A percentile compares a stretch with the other conserved stretches of the same genome.
Conservation (phyloP, 1,284 basidiomycete genomes). For the Leucoagaricus sp. region DNA sequence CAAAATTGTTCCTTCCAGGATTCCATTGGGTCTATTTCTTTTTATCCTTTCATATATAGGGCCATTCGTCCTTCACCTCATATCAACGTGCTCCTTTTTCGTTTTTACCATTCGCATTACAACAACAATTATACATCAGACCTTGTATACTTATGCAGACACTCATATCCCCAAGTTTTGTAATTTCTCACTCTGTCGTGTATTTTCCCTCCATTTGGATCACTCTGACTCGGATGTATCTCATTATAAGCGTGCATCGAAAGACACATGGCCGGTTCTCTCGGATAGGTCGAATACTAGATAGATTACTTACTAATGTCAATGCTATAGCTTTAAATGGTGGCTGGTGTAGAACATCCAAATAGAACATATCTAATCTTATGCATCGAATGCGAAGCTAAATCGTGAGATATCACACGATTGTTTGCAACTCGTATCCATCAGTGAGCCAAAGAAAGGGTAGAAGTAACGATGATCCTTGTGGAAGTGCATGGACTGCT, state of each 20-base stretch:
- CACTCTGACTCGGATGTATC: neutral
- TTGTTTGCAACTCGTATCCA: neutral
- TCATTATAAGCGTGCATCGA: neutral
- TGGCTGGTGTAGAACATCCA: neutral
- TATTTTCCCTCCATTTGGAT: neutral
- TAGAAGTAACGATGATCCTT: neutral
- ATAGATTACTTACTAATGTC: neutral
- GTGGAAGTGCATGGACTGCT: constrained; percentile 11
- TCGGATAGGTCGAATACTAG: neutral
- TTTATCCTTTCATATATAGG: neutral
- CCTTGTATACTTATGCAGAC: constrained; percentile 15
- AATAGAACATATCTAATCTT: neutral
- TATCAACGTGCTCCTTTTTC: constrained; percentile 2
- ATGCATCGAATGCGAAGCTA: neutral
- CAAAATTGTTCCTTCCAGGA: too few relatives aligned
- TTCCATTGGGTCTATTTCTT: neutral
- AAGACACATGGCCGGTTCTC: neutral
- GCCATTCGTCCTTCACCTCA: neutral
- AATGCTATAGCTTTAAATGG: neutral
- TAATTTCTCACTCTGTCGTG: neutral
- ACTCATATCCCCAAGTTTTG: constrained; percentile 12
- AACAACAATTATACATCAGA: constrained; percentile 5
- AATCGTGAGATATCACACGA: too few relatives aligned
- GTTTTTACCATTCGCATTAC: neutral
- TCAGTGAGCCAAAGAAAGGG: neutral